These are phyloP conservation scores for Boeremia lycopersici DNA, from an alignment of 2,329 filamentous ascomycete species.

Conservation along the genomic window DNA sequence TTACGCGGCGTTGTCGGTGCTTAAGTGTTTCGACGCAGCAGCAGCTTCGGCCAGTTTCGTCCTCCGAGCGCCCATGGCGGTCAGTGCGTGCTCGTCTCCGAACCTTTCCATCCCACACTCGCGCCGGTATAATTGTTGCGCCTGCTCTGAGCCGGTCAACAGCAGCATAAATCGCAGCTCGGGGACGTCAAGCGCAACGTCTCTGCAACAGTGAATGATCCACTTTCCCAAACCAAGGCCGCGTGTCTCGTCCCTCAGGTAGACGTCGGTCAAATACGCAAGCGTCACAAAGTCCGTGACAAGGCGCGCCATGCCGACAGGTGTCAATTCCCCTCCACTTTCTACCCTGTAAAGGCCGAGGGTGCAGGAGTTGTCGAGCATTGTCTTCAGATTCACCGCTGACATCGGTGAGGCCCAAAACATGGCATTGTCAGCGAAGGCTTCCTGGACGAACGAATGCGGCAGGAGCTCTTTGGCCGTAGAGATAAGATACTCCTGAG, in stretches of 20 bases:
- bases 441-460: conserved; percentile 37
- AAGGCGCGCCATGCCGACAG: conserved; percentile 66
- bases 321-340: conserved; percentile 27
- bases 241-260: conserved; percentile 65
- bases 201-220: conserved; percentile 66
- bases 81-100: conserved; percentile 26
- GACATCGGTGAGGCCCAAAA: conserved; percentile 41
- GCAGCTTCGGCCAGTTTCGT: conserved; percentile 24
- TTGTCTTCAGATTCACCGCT: conserved; percentile 20
- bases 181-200: conserved; percentile 63
- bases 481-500: conserved; percentile 35
- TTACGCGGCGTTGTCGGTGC: conserved; percentile 16
- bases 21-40: conserved; percentile 10
- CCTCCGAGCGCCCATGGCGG: conserved; percentile 35
- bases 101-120: conserved; percentile 38
- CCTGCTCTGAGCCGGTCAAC: conserved; percentile 33
- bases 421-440: conserved; percentile 35
- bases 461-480: conserved; percentile 35
- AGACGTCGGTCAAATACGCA: conserved; percentile 73
- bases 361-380: conserved; percentile 43
- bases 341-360: conserved; percentile 36
- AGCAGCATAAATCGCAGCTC: conserved; percentile 56
- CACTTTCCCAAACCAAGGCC: conserved; percentile 68
- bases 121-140: conserved; percentile 32
- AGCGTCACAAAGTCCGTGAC: conserved; percentile 73